Base-by-base conservation (phyloP, 257 asterid species). In the Fraxinus americana region DNA sequence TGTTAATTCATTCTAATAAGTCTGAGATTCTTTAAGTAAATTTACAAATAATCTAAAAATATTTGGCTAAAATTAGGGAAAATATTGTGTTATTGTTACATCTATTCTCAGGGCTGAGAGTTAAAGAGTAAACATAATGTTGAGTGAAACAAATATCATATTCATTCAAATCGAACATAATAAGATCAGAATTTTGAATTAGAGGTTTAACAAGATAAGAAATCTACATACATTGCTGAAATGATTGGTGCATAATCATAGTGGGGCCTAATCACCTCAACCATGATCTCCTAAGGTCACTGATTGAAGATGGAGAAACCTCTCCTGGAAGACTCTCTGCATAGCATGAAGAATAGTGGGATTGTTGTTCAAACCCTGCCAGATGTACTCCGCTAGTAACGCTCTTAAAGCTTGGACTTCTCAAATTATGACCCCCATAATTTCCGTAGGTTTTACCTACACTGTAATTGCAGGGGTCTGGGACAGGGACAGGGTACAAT, bases 321-420 rank as follows among this genome's bases (percentile, higher is more conserved):
- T 83, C 89, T 32, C 82, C 86, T 1, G 70, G 83, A 23, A 75
- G 35, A 67, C 82, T 78, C 52, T 78, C 87, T 0, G 83, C 78
- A 66, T 23, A 54, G 43, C 85, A 83, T 27, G 85, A 86, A 19
- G 89, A 86, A 78, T 83, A 83, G 71, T 86, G 79, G 7, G 89
- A 86, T 35, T 75, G 85, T 67, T 86, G 87, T 66, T 86, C 87
- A 61, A 59, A 48, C 10, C 80, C 81, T 23, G 71, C 79, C 25
- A 71, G 39, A 77, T 76, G 67, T 61, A 70, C 70, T 59, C 80
- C 82, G 11, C 66, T 57, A 39, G 68, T 75, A 7, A 72, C 69
- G 34, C 87, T 82, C 59, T 78, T 80, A 69, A 85, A 82, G 83
- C 86, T 85, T 57, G 89, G 89, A 63, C 85, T 85, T 17, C 77